phyloP scores from a whole-genome alignment of 108 stramenopile genomes.

The Epipyxis sp. region DNA sequence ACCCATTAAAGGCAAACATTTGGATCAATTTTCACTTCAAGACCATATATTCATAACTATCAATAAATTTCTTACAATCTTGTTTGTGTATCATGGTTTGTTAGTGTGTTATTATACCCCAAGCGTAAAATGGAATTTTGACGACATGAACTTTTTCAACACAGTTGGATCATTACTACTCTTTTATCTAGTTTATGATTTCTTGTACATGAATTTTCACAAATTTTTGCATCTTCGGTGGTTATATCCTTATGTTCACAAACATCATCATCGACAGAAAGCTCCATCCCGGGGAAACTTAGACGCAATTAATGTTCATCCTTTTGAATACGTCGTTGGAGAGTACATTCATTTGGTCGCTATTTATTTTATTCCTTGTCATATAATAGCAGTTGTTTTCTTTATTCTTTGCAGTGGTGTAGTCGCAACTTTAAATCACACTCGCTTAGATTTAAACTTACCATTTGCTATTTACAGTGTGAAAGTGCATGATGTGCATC shows the following conservation, averaged over 20 bases:
- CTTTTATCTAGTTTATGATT: constrained; percentile 84
- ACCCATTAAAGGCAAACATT: constrained; percentile 53
- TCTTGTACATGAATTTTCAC: constrained; percentile 88
- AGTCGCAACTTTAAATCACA: constrained; percentile 91
- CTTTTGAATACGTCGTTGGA: constrained; percentile 89
- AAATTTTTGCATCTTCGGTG: constrained; percentile 78
- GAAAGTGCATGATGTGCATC: constrained; percentile 92
- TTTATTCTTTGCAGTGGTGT: constrained; percentile 78
- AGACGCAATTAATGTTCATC: constrained; percentile 98
- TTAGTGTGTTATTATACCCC: constrained; percentile 53
- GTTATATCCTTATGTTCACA: constrained; percentile 83
- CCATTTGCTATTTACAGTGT: constrained; percentile 73
- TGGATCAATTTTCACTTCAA: constrained; percentile 39
- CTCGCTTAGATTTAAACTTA: constrained; percentile 72
- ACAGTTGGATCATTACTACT: constrained; percentile 68
- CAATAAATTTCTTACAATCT: constrained; percentile 73
- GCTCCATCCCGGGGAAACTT: constrained; percentile 84
- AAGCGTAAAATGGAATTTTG: constrained; percentile 45
- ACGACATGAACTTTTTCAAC: constrained; percentile 61
- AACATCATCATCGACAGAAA: constrained; percentile 95
- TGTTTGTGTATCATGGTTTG: constrained; percentile 73
- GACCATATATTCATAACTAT: constrained; percentile 64
- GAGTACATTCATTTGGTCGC: constrained; percentile 92
- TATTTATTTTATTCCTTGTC: constrained; percentile 65
- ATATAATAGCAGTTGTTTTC: constrained; percentile 51